phyloP scores from a whole-genome alignment of 2,329 filamentous ascomycete species.

The Apiospora aurea region DNA sequence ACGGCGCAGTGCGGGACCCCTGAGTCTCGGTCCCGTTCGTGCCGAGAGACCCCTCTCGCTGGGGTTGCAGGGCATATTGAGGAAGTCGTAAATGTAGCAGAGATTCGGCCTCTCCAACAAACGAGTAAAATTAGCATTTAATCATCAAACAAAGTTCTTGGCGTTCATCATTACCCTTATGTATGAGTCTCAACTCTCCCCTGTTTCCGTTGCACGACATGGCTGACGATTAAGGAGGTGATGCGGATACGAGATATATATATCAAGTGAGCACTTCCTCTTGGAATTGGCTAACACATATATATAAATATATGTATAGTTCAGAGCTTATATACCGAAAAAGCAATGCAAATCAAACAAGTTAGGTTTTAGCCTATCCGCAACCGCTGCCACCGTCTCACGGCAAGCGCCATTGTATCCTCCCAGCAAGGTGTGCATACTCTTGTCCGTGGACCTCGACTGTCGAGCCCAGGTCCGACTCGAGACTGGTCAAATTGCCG shows the following conservation, averaged over 20 bases:
- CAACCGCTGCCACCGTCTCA: background rate
- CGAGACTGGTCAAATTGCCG: background rate
- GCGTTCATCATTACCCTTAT: background rate
- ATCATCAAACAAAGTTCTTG: background rate
- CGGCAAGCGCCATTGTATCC: background rate
- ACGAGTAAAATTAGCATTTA: conserved; percentile 11
- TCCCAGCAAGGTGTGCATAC: background rate
- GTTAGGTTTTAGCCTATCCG: background rate
- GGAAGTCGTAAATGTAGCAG: conserved; percentile 1
- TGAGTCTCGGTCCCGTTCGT: background rate
- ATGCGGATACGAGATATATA: background rate
- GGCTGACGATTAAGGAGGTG: background rate
- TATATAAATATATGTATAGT: background rate
- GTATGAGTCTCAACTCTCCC: background rate
- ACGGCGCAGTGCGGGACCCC: background rate
- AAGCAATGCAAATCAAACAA: background rate
- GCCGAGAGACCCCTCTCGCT: conserved; percentile 3
- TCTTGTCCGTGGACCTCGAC: conserved; percentile 3
- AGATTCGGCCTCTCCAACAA: background rate
- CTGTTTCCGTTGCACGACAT: background rate
- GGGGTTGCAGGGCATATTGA: background rate
- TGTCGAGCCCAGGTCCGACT: background rate
- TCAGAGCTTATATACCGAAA: background rate
- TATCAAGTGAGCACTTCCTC: background rate
- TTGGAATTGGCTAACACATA: background rate